These are phyloP conservation scores for Maudiozyma bulderi DNA, from an alignment of 805 yeast species.

Conservation along the genomic window DNA sequence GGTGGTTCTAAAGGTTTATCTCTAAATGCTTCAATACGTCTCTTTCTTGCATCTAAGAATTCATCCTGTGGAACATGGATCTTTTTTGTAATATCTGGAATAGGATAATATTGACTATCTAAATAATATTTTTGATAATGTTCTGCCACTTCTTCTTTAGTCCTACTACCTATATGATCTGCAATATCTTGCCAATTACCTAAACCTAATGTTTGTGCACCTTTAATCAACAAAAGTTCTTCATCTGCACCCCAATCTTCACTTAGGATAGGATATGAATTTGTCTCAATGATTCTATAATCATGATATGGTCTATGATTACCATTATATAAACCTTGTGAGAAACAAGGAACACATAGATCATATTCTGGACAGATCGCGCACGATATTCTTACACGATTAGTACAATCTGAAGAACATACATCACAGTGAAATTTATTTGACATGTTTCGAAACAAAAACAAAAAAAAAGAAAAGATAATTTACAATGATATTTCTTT, in stretches of 20 bases:
- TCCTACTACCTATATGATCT: slow-evolving; percentile 87
- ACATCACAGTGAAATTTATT: slow-evolving; percentile 83
- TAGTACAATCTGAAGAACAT: slow-evolving; percentile 92
- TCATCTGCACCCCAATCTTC: slow-evolving; percentile 98
- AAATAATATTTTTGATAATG: slow-evolving; percentile 74
- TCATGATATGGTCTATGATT: slow-evolving; percentile 92
- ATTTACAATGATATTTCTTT: background rate
- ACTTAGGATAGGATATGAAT: slow-evolving; percentile 84
- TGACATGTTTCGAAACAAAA: slow-evolving; percentile 19
- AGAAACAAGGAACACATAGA: slow-evolving; percentile 95
- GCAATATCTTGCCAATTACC: slow-evolving; percentile 99
- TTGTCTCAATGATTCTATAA: slow-evolving; percentile 85
- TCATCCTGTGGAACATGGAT: slow-evolving; percentile 59
- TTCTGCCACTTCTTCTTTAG: slow-evolving; percentile 80
- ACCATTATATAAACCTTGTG: slow-evolving; percentile 70
- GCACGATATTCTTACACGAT: slow-evolving; percentile 81
- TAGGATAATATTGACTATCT: slow-evolving; percentile 64
- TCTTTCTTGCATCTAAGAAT: slow-evolving; percentile 57
- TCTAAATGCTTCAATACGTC: slow-evolving; percentile 62
- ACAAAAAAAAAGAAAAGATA: background rate
- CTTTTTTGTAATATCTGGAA: slow-evolving; percentile 74
- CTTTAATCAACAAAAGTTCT: slow-evolving; percentile 78
- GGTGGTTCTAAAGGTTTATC: slow-evolving; percentile 76
- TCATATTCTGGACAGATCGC: slow-evolving; percentile 92
- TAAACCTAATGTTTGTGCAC: slow-evolving; percentile 81